Base-by-base conservation (phyloP, 2,329 filamentous ascomycete genomes). In the Cladobotryum mycophilum region DNA sequence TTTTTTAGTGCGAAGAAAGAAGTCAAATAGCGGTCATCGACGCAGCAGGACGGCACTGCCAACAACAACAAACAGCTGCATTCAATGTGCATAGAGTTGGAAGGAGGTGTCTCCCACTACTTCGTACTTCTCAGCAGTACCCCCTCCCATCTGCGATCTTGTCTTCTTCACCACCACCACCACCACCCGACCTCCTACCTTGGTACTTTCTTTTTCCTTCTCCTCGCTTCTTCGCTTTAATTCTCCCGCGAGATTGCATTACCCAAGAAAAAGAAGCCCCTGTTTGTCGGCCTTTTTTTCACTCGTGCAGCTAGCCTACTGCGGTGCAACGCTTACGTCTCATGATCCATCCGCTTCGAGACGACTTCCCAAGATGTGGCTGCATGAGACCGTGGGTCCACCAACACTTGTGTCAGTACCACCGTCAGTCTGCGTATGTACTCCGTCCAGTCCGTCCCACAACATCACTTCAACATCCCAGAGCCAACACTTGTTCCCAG, bases 401-500 rank as follows among this genome's bases (percentile, higher is more conserved):
- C 45, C 20, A 47, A 30, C 25, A 30, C 25, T 46, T 11, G 33
- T 22, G 25, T 34, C 38, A 13, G 41, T 35, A 30, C 12, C 44
- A 42, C 9, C 4, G 34, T 13, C n/a, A 7, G 34, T 13, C n/a
- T 41, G 15, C 25, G 30, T 38, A 34, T 15, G 30, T 38, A 34
- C 25, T 13, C 34, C 41, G 33, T 20, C 7, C n/a, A 36, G 34
- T 8, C 37, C 30, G 46, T 45, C 14, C 43, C 43, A 49, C 42
- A 22, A 14, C 51, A 46, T 46, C 18, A 37, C 42, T 36, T 49
- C 41, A 22, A 37, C 30, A 44, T 40, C 41, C 47, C 30, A 18
- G 46, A 33, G 41, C 51, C 51, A 52, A 48, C 51, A 52, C 12
- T 12, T n/a, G 42, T 20, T 40, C 34, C 40, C 36, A 38, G n/a